phyloP scores from a whole-genome alignment of 352 stramenopile genomes.

The Phytophthora nicotianae region DNA sequence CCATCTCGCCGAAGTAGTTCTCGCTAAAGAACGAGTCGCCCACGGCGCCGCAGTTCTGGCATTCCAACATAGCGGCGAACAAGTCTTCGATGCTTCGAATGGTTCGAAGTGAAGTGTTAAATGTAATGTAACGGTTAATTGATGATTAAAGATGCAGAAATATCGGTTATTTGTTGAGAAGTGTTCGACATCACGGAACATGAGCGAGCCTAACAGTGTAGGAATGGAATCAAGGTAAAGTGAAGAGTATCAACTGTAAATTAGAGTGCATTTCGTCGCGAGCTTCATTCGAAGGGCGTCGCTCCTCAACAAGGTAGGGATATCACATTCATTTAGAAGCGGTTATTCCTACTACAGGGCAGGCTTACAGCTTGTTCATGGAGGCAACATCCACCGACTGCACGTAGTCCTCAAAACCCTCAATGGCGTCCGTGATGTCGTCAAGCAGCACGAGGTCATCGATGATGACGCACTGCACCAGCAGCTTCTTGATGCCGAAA shows the following conservation, averaged over 20 bases:
- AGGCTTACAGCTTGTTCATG: conserved; percentile 88
- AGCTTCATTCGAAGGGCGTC: too few species aligned
- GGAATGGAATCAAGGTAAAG: too few species aligned
- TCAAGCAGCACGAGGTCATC: conserved; percentile 82
- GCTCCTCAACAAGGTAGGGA: conserved; percentile 2
- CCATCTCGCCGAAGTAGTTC: conserved; percentile 86
- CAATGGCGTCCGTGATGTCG: conserved; percentile 85
- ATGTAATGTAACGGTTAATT: too few species aligned
- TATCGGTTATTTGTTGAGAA: too few species aligned
- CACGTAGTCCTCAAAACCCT: conserved; percentile 83
- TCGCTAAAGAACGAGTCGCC: conserved; percentile 82
- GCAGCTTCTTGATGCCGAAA: conserved; percentile 89
- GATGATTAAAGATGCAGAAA: too few species aligned
- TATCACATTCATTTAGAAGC: conserved; percentile 14
- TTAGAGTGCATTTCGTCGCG: conserved; percentile 8
- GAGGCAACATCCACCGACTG: conserved; percentile 86
- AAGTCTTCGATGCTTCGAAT: conserved; percentile 7
- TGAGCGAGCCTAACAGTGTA: too few species aligned
- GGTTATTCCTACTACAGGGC: neutral
- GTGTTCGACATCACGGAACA: too few species aligned
- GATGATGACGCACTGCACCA: conserved; percentile 85
- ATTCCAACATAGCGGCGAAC: conserved; percentile 58
- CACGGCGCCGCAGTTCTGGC: conserved; percentile 73
- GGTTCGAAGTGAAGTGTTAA: conserved; percentile 12
- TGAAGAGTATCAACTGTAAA: conserved; percentile 1